These are phyloP conservation scores for Chaetomiaceae sp. DNA, from an alignment of 2,329 filamentous ascomycete genomes.

Conservation along the genomic window DNA sequence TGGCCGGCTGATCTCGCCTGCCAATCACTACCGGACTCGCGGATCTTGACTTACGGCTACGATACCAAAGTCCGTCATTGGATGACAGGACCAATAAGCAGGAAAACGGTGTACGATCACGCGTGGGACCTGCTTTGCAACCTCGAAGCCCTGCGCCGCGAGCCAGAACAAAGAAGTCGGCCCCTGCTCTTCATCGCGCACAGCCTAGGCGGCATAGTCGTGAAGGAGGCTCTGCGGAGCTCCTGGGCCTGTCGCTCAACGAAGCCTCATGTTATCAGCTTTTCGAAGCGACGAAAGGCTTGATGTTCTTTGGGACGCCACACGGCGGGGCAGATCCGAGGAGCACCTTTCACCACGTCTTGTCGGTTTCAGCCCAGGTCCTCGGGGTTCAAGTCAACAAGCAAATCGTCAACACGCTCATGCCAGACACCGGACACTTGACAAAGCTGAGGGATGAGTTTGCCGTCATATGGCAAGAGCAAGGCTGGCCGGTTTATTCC, in stretches of 20 bases:
- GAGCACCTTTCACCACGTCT: conserved; percentile 19
- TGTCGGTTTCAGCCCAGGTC: conserved; percentile 15
- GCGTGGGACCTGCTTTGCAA: conserved; percentile 29
- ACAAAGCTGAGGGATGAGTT: conserved; percentile 27
- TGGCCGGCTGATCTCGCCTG: conserved; percentile 26
- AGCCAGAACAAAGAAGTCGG: conserved; percentile 10
- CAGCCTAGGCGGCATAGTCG: conserved; percentile 30
- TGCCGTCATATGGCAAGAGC: conserved; percentile 23
- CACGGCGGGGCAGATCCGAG: conserved; percentile 26
- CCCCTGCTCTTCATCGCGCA: conserved; percentile 29
- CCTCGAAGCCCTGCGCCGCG: conserved; percentile 26
- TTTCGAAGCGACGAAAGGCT: conserved; percentile 21
- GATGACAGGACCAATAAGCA: conserved; percentile 21
- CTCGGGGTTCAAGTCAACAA: conserved; percentile 27
- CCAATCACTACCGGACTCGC: conserved; percentile 17
- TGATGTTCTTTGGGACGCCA: conserved; percentile 32
- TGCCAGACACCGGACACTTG: conserved; percentile 29
- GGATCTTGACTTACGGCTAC: conserved; percentile 28
- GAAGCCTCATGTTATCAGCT: conserved; percentile 8
- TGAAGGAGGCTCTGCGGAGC: conserved; percentile 24
- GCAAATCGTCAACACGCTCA: conserved; percentile 28
- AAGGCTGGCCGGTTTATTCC: conserved; percentile 29
- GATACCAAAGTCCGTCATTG: conserved; percentile 25
- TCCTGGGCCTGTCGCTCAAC: conserved; percentile 7
- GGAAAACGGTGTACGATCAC: conserved; percentile 29